Conservation (phyloP, 129 eudicot species). For the Flaveria trinervia region DNA sequence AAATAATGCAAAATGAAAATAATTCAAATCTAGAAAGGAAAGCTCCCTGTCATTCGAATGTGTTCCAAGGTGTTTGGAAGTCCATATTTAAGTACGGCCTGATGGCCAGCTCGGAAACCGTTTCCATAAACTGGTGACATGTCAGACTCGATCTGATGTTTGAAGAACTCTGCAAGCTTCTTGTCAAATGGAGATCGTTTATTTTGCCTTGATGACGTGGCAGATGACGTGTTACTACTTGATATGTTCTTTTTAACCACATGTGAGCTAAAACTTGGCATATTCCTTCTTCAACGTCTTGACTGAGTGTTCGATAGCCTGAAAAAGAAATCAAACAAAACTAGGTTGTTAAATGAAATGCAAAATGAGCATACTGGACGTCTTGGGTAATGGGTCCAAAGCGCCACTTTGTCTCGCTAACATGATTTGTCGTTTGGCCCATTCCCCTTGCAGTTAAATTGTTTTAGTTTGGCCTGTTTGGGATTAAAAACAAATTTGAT, state of each 20-base stretch:
- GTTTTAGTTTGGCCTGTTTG: not conserved
- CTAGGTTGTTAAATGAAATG: not conserved
- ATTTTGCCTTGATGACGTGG: constrained; percentile 46
- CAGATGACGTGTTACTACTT: constrained; percentile 27
- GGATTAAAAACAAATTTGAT: not conserved
- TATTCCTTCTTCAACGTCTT: constrained; percentile 93
- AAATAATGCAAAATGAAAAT: constrained; percentile 20
- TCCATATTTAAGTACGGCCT: constrained; percentile 75
- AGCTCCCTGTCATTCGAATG: constrained; percentile 69
- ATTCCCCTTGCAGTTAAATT: not conserved
- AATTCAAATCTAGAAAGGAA: constrained; percentile 50
- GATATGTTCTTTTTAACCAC: constrained; percentile 65
- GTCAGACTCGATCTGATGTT: constrained; percentile 83
- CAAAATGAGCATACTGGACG: not conserved
- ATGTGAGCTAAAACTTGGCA: constrained; percentile 87
- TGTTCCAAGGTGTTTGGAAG: constrained; percentile 75
- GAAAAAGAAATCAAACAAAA: not conserved
- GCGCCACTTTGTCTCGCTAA: not conserved
- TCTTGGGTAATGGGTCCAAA: not conserved
- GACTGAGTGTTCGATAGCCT: constrained; percentile 68
- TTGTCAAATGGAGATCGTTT: constrained; percentile 77
- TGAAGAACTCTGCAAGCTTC: constrained; percentile 77
- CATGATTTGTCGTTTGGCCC: not conserved
- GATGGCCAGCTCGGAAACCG: constrained; percentile 75
- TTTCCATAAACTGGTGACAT: constrained; percentile 74